Base-by-base conservation (phyloP, 2,329 filamentous ascomycete genomes). In the Fusarium scirpi region DNA sequence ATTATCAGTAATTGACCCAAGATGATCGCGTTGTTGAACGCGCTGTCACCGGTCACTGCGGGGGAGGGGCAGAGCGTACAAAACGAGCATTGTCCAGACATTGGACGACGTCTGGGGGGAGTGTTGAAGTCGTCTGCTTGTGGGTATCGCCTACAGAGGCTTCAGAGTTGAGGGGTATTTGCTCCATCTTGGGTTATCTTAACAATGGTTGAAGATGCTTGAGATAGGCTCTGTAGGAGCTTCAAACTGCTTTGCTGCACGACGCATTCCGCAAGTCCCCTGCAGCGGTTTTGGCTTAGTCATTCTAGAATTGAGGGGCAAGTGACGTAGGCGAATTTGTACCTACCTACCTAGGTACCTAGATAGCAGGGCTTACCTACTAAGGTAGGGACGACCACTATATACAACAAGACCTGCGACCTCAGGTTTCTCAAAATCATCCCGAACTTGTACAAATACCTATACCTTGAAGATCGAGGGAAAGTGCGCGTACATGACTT, bases 61-160 rank as follows among this genome's bases (percentile, higher is more conserved):
- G 66, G 65, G 58, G 71, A 65, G 69, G 62, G 62, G 61, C 45
- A 41, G 32, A 58, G 83, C 87, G 75, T 88, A 97, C 94, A 83
- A 98, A 99, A 75, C 95, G 91, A 52, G 95, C 94, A 83, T 98
- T 98, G 78, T 97, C 91, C 25, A 99, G 89, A 78, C 94, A 98
- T 76, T 94, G 91, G 15, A 96, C 87, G 24, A 98, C 96, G 80
- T 98, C 94, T 6, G 86, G 84, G 0, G 96, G 96, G 4, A 98
- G 87, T 11, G 87, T 87, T 62, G 86, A 85, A 40, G 92, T 91
- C 63, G 88, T 80, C 78, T 91, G 89, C 69, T 90, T 91, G 80
- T 94, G 86, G 46, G 89, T 93, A 59, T 91, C 86, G 70, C 91
- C 90, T 54, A 90, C 89, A 9, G 92, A 94, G 62, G 91, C 87